Conservation (phyloP, 2,329 filamentous ascomycete genomes). For the Ilyonectria destructans region DNA sequence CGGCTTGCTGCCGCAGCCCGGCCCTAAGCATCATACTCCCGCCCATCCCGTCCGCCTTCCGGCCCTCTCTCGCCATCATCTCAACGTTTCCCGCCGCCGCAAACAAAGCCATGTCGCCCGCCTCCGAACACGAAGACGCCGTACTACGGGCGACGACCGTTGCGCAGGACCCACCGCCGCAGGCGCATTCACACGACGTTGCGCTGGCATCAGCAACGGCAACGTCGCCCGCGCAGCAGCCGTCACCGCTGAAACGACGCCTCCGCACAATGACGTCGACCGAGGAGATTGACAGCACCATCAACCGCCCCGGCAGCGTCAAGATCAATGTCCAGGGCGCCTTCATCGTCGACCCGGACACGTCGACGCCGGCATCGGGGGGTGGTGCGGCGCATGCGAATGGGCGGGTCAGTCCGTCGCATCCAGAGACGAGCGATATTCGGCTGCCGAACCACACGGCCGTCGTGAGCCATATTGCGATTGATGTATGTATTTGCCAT, state of each 20-base stretch:
- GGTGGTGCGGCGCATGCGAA: slow-evolving; percentile 52
- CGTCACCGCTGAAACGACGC: slow-evolving; percentile 40
- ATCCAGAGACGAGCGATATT: slow-evolving; percentile 89
- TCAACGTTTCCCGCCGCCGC: slow-evolving; percentile 2
- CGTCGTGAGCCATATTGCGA: slow-evolving; percentile 95
- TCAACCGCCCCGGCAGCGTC: slow-evolving; percentile 79
- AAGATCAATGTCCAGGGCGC: slow-evolving; percentile 97
- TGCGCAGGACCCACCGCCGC: slow-evolving; percentile 28
- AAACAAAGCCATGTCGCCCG: slow-evolving; percentile 43
- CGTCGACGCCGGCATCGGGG: slow-evolving; percentile 65
- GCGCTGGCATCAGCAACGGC: neutral
- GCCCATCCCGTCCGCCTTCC: neutral
- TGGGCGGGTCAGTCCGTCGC: slow-evolving; percentile 64
- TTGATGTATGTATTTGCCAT: slow-evolving; percentile 79
- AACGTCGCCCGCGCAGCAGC: slow-evolving; percentile 27
- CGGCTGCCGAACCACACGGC: slow-evolving; percentile 96
- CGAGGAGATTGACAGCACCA: slow-evolving; percentile 73
- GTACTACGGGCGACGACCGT: slow-evolving; percentile 22
- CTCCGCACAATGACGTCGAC: slow-evolving; percentile 63
- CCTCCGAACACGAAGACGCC: slow-evolving; percentile 46
- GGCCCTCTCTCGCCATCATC: neutral
- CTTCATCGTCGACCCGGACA: slow-evolving; percentile 92
- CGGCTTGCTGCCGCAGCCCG: slow-evolving; percentile 1
- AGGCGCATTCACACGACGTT: slow-evolving; percentile 6
- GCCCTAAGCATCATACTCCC: neutral